A percentile compares a stretch with the other conserved stretches of the same genome.
Conservation (phyloP, 1,139 yeast species). For the Zygoascus sp. region DNA sequence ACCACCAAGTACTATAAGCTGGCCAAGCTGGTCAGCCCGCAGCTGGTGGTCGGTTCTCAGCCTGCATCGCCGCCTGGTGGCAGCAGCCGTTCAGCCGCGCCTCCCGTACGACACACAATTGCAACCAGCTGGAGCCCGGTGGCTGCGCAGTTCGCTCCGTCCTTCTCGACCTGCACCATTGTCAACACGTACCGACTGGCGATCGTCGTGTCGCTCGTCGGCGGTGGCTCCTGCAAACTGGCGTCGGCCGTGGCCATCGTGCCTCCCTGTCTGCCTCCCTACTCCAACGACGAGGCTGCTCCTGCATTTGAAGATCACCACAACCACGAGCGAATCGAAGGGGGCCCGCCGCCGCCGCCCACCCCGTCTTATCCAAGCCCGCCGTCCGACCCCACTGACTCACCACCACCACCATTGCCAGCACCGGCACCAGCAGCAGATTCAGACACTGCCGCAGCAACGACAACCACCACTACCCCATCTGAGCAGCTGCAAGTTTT, state of each 20-base stretch:
- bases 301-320: conserved; percentile 11
- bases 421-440: neutral
- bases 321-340: conserved; percentile 6
- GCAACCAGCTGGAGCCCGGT: neutral
- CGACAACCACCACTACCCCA: too few species aligned
- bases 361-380: neutral
- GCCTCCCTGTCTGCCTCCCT: conserved; percentile 10
- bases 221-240: conserved; percentile 8
- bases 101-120: neutral
- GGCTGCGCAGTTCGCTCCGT: conserved; percentile 1
- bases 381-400: neutral
- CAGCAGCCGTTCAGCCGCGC: neutral
- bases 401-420: neutral
- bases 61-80: too few species aligned
- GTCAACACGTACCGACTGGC: conserved; percentile 8
- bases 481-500: too few species aligned
- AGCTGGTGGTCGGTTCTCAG: neutral
- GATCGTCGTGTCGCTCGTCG: conserved; percentile 1
- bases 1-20: conserved; percentile 9
- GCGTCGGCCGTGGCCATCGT: conserved; percentile 5
- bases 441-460: neutral
- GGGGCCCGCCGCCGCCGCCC: neutral
- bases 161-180: conserved; percentile 8
- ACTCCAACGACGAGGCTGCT: conserved; percentile 6
- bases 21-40: neutral